A percentile compares a stretch with the other conserved stretches of the same genome.
Evolutionary conservation across 495 filamentous ascomycete species (phyloP).

Genomic region (Jackrogersella minutella): DNA sequence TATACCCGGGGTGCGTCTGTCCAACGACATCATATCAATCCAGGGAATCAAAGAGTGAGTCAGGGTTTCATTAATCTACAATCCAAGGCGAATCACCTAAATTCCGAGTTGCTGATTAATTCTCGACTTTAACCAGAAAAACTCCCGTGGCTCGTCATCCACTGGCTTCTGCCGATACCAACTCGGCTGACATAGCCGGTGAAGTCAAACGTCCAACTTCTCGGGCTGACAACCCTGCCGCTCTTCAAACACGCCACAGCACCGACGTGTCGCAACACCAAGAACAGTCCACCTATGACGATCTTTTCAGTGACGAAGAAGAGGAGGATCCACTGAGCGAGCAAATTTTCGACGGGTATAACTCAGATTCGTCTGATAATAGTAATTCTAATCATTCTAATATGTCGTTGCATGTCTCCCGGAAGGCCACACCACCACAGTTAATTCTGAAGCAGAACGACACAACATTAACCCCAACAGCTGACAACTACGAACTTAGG

Average conservation of each 20-base stretch:
- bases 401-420: conserved; percentile 55
- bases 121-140: conserved; percentile 42
- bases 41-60: conserved; percentile 40
- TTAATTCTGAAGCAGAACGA: conserved; percentile 52
- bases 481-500: conserved; percentile 39
- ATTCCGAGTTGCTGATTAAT: conserved; percentile 33
- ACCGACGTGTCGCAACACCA: conserved; percentile 40
- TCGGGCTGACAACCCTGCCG: conserved; percentile 48
- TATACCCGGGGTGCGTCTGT: conserved; percentile 30
- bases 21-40: conserved; percentile 27
- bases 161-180: conserved; percentile 29
- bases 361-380: conserved; percentile 44
- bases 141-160: conserved; percentile 33
- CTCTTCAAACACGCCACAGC: conserved; percentile 45
- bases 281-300: conserved; percentile 40
- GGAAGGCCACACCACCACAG: conserved; percentile 60
- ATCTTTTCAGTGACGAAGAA: conserved; percentile 50
- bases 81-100: conserved; percentile 22
- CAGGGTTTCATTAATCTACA: conserved; percentile 39
- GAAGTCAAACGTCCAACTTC: conserved; percentile 48
- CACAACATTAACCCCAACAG: conserved; percentile 33
- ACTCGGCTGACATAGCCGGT: conserved; percentile 42
- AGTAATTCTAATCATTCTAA: conserved; percentile 40
- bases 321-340: conserved; percentile 48
- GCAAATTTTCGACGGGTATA: conserved; percentile 45